Base-by-base conservation (phyloP, 2,329 filamentous ascomycete species). In the Colletotrichum sublineola region DNA sequence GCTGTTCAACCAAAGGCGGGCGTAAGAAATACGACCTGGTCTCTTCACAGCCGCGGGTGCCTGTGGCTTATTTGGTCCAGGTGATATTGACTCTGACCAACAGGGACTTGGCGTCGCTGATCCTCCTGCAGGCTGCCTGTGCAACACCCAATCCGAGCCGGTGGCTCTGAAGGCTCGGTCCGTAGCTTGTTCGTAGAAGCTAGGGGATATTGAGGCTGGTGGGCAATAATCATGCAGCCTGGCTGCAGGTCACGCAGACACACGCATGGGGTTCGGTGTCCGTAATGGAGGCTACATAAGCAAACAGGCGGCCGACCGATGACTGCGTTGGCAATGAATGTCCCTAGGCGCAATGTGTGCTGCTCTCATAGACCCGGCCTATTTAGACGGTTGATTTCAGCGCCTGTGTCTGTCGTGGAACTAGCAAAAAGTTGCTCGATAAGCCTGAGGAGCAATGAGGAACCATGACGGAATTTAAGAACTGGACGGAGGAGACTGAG, bases 401-500 rank as follows among this genome's bases (percentile, higher is more conserved):
- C n/a, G 18, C 12, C 2, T 2, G 24, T 29, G 8, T 29, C 36
- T n/a, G 20, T 52, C n/a, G 46, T 36, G 36, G 12, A 3, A 29
- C 8, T 1, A 4, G 0, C n/a, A 18, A 20, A 9, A 29, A 52
- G 46, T 2, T 4, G 11, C 24, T 5, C 15, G 1, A 5, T 7
- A 33, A 29, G 8, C 14, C 7, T 24, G 4, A 18, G 2, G 2
- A 20, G 24, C 29, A 18, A n/a, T 42, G 46, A 50, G 12, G n/a
- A 24, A 42, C 3, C 1, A 72, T 72, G 69, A 29, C 53, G 5
- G 42, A 60, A 33, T 38, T 20, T 3, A 69, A 65, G 31, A 42
- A 67, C 18, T 67, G 67, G 67, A 58, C 67, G 20, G 62, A 56
- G 31, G 67, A 73, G 52, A 67, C 67, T 3, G 61, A 73, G n/a